Percentiles rank a stretch among this genome's conserved stretches.
These are phyloP conservation scores for Hymenoscyphus occultus DNA, from an alignment of 2,329 filamentous ascomycete genomes.

Conservation along the genomic window DNA sequence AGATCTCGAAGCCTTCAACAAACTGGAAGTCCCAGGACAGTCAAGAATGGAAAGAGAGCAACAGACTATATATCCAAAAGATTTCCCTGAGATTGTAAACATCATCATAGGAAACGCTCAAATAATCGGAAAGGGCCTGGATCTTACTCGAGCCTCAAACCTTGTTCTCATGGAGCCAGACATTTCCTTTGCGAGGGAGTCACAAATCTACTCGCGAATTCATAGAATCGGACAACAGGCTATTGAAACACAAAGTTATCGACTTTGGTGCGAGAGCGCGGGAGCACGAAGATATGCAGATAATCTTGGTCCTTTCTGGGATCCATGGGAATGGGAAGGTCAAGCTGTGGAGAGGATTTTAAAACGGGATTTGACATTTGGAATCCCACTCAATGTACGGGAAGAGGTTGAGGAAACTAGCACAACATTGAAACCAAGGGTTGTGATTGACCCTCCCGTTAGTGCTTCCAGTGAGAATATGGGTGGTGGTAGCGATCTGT, in stretches of 20 bases:
- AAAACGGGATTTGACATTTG: neutral
- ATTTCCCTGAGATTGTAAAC: neutral
- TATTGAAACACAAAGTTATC: constrained; percentile 4
- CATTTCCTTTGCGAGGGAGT: constrained; percentile 12
- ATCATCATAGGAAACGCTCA: constrained; percentile 15
- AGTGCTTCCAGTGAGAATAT: too few relatives aligned
- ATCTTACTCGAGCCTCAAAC: constrained; percentile 14
- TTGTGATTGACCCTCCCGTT: too few relatives aligned
- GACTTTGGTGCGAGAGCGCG: constrained; percentile 8
- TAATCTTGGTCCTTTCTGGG: neutral
- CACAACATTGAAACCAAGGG: too few relatives aligned
- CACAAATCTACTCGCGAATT: constrained; percentile 17
- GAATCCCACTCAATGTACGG: neutral
- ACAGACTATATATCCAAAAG: too few relatives aligned
- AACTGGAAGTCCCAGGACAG: too few relatives aligned
- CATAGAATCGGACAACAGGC: constrained; percentile 18
- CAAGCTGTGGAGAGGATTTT: neutral
- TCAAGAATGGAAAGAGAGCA: too few relatives aligned
- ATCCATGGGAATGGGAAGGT: neutral
- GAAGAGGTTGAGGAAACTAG: neutral
- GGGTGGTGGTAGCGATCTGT: too few relatives aligned
- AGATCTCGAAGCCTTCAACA: constrained; percentile 10
- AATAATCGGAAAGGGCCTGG: constrained; percentile 12
- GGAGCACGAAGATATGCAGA: neutral
- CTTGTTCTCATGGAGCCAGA: constrained; percentile 20